Conservation (phyloP, 805 yeast species). For the Wickerhamomyces bovis region DNA sequence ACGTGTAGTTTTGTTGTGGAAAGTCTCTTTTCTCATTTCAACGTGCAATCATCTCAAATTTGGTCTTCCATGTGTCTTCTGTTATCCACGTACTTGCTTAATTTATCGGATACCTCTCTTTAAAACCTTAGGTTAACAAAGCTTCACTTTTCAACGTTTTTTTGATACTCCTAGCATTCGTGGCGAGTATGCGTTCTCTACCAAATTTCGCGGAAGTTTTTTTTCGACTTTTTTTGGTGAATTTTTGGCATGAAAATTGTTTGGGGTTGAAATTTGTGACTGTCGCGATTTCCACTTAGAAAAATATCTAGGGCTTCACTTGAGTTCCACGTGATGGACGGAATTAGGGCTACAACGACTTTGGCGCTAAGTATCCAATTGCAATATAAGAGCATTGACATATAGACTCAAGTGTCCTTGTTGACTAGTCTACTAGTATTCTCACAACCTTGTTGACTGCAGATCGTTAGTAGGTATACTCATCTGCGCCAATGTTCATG, state of each 20-base stretch:
- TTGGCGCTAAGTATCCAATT: too few species aligned
- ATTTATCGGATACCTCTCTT: background rate
- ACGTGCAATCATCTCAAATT: background rate
- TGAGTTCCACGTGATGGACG: background rate
- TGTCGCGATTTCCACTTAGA: background rate
- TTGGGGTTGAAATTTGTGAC: background rate
- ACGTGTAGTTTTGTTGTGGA: background rate
- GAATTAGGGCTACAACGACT: background rate
- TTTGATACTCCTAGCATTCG: background rate
- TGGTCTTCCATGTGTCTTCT: background rate
- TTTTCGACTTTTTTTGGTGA: too few species aligned
- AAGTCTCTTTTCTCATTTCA: background rate
- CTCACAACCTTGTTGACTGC: too few species aligned
- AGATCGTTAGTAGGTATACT: too few species aligned
- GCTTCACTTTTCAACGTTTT: background rate
- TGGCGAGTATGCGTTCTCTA: background rate
- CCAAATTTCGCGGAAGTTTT: background rate
- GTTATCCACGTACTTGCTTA: background rate
- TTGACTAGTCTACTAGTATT: too few species aligned
- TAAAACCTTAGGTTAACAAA: background rate
- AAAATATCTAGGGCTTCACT: background rate
- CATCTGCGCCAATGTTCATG: too few species aligned
- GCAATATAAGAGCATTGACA: too few species aligned
- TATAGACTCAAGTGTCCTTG: too few species aligned
- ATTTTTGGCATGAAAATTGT: background rate